Evolutionary conservation across 2,329 filamentous ascomycete species (phyloP).

Genomic region (Lecanicillium sp.): DNA sequence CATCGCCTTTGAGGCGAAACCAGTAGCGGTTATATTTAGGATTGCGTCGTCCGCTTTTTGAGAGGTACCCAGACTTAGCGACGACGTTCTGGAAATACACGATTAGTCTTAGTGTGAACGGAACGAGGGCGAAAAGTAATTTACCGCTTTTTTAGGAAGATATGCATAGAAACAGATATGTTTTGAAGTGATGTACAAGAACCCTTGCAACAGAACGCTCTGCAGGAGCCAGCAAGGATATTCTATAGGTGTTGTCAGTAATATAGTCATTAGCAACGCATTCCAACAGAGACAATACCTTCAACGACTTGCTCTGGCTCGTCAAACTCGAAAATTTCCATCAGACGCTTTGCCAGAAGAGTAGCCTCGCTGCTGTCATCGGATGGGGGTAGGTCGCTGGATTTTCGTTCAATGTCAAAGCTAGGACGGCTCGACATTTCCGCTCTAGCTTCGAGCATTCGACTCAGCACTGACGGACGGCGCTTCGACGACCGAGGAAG

Average conservation of each 20-base stretch:
- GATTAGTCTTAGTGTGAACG: constrained; percentile 1
- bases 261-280: constrained; percentile 5
- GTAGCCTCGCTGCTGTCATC: constrained; percentile 35
- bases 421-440: constrained; percentile 52
- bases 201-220: constrained; percentile 85
- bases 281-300: constrained; percentile 45
- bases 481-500: constrained; percentile 30
- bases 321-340: constrained; percentile 80
- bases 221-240: constrained; percentile 92
- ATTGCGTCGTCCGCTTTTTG: constrained; percentile 82
- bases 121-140: constrained; percentile 17
- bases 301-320: constrained; percentile 76
- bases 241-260: constrained; percentile 39
- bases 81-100: constrained; percentile 48
- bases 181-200: constrained; percentile 87
- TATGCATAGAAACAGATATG: constrained; percentile 98
- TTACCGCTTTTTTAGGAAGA: constrained; percentile 81
- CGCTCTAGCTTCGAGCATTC: constrained; percentile 65
- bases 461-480: constrained; percentile 64
- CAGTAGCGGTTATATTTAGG: constrained; percentile 84
- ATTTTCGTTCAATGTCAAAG: constrained; percentile 43
- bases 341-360: constrained; percentile 61
- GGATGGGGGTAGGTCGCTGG: constrained; percentile 27
- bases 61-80: constrained; percentile 79
- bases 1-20: constrained; percentile 88